Evolutionary conservation across 257 asterid genomes (phyloP), one percentile per base, ranked within the genome.

Genomic region (Handroanthus guayacan): DNA sequence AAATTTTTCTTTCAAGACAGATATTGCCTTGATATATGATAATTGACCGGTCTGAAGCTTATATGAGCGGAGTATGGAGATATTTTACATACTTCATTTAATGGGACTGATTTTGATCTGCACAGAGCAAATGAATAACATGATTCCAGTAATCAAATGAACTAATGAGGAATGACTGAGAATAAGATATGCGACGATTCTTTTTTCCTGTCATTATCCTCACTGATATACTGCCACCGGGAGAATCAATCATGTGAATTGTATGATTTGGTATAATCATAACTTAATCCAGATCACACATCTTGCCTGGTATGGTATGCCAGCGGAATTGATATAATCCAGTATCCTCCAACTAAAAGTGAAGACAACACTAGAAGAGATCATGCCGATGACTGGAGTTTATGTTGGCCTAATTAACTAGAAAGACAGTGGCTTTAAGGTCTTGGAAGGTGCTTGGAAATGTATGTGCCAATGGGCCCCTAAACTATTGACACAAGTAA

Each of bases 401-500:
- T 3, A 34, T 31, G 47, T 60, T 62, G 10, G 38, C 12, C 63
- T 48, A 48, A 18, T 56, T 56, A 56, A 62, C 71, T 36, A 47
- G 60, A 72, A 47, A 16, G n/a, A 31, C 37, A 34, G 25, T 62
- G 56, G 17, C 36, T 8, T 38, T 39, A 62, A 20, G 43, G 67
- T 10, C 54, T 51, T 20, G 45, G 57, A 39, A 48, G 71, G 72
- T 69, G 58, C 60, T 58, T 12, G 51, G 37, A 52, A 58, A 57
- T 69, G 70, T 37, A 60, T 47, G 57, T 57, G 36, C 60, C 51
- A 34, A 39, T 37, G 41, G 69, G 37, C 51, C 57, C 39, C 56
- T 16, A 47, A 60, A 58, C 62, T 36, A 47, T 17, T 55, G 43
- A 16, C 51, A 56, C 51, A 12, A 14, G 44, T 37, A 62, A 17